Evolutionary conservation across 768 basidiomycete species (phyloP).

Genomic region (Tremella yokohamensis): DNA sequence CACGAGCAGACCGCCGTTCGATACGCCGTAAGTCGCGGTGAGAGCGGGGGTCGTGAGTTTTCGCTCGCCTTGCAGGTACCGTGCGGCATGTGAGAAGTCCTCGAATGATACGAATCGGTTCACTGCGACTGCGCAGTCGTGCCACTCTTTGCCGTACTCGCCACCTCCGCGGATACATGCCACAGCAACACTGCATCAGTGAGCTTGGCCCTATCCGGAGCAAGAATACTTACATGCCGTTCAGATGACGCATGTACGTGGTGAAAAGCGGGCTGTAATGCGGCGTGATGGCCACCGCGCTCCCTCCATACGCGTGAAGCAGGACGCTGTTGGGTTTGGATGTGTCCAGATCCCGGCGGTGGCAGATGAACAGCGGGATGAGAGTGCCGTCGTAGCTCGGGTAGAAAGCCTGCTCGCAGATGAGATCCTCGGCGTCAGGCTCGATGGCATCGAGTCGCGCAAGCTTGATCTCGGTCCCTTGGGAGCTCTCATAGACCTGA

Average conservation of each 20-base stretch:
- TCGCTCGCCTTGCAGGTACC: conserved; percentile 13
- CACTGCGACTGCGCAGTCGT: conserved; percentile 12
- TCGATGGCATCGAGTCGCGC: conserved; percentile 1
- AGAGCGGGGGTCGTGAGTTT: conserved; percentile 10
- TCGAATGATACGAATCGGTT: conserved; percentile 16
- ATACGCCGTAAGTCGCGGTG: conserved; percentile 16
- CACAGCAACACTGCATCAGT: conserved; percentile 12
- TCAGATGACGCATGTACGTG: conserved; percentile 15
- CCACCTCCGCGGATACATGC: conserved; percentile 19
- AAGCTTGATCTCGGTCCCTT: conserved; percentile 10
- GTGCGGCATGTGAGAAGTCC: conserved; percentile 17
- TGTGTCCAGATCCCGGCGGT: conserved; percentile 15
- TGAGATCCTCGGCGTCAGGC: conserved; percentile 8
- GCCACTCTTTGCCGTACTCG: conserved; percentile 22
- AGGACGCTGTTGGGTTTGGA: conserved; percentile 13
- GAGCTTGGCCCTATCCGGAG: neutral
- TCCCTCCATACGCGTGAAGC: conserved; percentile 21
- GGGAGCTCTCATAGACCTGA: neutral
- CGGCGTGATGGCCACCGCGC: conserved; percentile 10
- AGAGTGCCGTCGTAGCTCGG: conserved; percentile 11
- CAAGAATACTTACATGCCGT: conserved; percentile 14
- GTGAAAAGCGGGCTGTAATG: conserved; percentile 15
- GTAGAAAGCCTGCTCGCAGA: conserved; percentile 20
- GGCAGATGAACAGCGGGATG: conserved; percentile 19
- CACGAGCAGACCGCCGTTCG: conserved; percentile 20